Evolutionary conservation across 1,139 yeast genomes (phyloP).

Genomic region (Geotrichum phurueaensis): DNA sequence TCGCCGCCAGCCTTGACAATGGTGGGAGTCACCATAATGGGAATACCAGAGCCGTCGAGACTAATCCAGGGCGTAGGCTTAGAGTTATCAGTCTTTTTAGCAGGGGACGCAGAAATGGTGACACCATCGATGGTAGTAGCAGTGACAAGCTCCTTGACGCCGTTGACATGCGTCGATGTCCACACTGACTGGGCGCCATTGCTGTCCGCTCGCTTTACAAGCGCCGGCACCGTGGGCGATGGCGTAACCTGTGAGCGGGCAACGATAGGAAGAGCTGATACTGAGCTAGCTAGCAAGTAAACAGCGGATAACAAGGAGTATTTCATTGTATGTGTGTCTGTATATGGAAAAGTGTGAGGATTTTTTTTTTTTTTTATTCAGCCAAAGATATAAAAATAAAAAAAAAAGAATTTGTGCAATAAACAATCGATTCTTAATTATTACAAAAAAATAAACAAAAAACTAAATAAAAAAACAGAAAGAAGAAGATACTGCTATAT

Average conservation of each 20-base stretch:
- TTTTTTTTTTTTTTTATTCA: background rate
- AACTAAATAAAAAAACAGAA: background rate
- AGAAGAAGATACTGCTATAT: background rate
- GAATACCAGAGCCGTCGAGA: constrained; percentile 39
- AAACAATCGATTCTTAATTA: background rate
- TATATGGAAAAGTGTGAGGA: background rate
- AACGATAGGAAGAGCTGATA: background rate
- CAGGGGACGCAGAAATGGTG: constrained; percentile 39
- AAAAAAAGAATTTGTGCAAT: background rate
- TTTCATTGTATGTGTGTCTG: background rate
- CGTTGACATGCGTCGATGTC: constrained; percentile 35
- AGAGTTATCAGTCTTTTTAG: constrained; percentile 23
- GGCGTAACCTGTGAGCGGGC: background rate
- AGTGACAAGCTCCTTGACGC: constrained; percentile 32
- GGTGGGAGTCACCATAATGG: constrained; percentile 37
- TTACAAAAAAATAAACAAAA: background rate
- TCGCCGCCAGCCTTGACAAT: constrained; percentile 27
- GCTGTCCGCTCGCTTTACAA: constrained; percentile 31
- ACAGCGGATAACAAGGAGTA: background rate
- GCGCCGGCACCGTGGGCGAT: background rate
- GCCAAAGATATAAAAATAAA: background rate
- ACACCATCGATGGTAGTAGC: constrained; percentile 41
- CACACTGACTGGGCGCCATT: constrained; percentile 33
- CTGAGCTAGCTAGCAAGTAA: background rate
- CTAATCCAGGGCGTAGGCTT: constrained; percentile 37